Evolutionary conservation across 169 alveolate species (phyloP).

Genomic region (Eimeria zaria): DNA sequence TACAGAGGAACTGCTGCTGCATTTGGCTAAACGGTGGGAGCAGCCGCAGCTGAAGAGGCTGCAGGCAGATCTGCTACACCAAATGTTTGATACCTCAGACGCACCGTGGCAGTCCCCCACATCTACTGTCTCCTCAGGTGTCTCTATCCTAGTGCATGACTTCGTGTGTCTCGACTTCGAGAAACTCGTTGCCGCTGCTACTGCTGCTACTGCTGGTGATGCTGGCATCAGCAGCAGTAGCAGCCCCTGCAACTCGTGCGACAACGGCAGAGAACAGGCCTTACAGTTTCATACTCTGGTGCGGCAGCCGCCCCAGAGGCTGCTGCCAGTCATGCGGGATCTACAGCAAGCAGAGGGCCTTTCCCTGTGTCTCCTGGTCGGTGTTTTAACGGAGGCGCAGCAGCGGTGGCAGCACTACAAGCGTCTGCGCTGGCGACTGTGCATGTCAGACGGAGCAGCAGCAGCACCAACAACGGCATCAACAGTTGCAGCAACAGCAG

Average conservation of each 20-base stretch:
- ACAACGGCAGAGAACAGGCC: background rate
- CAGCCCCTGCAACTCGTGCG: background rate
- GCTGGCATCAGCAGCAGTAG: background rate
- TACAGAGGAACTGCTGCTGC: constrained; percentile 25
- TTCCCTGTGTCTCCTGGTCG: background rate
- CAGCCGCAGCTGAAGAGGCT: background rate
- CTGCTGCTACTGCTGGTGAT: background rate
- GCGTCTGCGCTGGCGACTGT: constrained; percentile 44
- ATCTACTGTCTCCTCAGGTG: constrained; percentile 26
- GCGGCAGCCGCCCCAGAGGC: constrained; percentile 34
- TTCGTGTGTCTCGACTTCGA: constrained; percentile 51
- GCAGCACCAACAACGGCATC: background rate
- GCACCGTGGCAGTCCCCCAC: background rate
- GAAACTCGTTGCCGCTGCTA: constrained; percentile 38
- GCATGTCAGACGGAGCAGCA: background rate
- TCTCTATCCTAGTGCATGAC: constrained; percentile 7
- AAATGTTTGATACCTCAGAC: background rate
- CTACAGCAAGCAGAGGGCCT: constrained; percentile 32
- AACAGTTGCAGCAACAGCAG: background rate
- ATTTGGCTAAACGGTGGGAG: constrained; percentile 36
- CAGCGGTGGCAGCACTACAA: constrained; percentile 11
- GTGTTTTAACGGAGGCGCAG: constrained; percentile 30
- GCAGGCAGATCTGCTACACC: background rate
- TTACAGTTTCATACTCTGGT: background rate
- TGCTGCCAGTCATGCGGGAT: constrained; percentile 4